A percentile compares a stretch with the other conserved stretches of the same genome.
These are phyloP conservation scores for Venturia asperata DNA, from an alignment of 2,329 filamentous ascomycete genomes.

Conservation along the genomic window DNA sequence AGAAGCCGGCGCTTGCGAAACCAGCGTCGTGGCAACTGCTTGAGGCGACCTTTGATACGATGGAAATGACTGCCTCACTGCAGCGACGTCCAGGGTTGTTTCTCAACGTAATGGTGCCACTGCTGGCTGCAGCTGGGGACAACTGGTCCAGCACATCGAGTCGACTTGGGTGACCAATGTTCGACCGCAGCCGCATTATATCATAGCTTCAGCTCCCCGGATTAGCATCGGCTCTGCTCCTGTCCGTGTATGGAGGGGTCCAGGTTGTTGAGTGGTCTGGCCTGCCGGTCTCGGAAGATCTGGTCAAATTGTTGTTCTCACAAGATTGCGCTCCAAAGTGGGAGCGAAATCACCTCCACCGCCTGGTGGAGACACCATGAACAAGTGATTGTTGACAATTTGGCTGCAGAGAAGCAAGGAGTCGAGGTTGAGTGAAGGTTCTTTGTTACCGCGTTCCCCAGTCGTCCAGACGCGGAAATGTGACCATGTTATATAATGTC, in stretches of 20 bases:
- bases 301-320: background rate
- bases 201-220: background rate
- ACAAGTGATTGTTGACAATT: background rate
- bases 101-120: constrained; percentile 5
- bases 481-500: too few species aligned
- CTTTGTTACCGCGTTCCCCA: background rate
- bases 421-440: background rate
- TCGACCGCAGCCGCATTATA: background rate
- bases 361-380: background rate
- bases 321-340: background rate
- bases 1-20: background rate
- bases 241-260: background rate
- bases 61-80: constrained; percentile 2
- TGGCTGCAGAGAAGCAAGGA: background rate
- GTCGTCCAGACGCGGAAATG: too few species aligned
- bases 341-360: background rate
- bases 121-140: background rate
- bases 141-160: background rate
- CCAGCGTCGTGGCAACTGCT: constrained; percentile 1
- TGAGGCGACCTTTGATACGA: constrained; percentile 11
- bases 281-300: background rate
- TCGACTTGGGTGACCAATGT: background rate
- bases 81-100: background rate
- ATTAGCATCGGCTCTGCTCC: constrained; percentile 6
- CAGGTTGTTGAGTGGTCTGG: background rate